A percentile compares a stretch with the other conserved stretches of the same genome.
Evolutionary conservation across 2,329 filamentous ascomycete species (phyloP).

Genomic region (Alternaria metachromatica): DNA sequence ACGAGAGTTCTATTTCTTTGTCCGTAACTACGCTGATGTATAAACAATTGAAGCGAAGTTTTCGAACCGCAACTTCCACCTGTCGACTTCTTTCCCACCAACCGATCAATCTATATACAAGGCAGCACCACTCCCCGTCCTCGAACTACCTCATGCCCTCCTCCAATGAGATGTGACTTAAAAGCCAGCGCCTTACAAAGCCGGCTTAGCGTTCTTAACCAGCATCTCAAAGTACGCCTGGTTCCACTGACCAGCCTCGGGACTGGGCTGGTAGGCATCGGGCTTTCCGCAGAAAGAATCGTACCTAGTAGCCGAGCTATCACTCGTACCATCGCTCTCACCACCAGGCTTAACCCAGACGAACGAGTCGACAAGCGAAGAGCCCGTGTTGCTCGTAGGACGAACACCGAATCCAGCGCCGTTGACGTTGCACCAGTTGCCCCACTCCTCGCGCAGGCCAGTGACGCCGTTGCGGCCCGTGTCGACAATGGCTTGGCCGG

Average conservation of each 20-base stretch:
- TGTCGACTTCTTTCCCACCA: neutral
- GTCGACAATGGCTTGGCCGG: conserved; percentile 63
- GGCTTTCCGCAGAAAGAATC: conserved; percentile 63
- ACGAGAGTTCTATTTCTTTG: neutral
- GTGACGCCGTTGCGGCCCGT: conserved; percentile 64
- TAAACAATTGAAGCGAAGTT: neutral
- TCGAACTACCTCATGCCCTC: neutral
- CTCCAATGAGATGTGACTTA: neutral
- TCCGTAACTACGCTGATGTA: neutral
- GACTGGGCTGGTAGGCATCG: conserved; percentile 67
- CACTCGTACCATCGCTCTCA: conserved; percentile 58
- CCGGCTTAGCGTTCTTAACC: conserved; percentile 48
- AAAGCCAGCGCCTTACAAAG: conserved; percentile 30
- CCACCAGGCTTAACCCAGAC: conserved; percentile 75
- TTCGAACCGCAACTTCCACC: neutral
- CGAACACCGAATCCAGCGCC: conserved; percentile 69
- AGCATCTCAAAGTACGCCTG: conserved; percentile 53
- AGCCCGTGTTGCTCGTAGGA: conserved; percentile 66
- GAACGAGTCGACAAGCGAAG: conserved; percentile 66
- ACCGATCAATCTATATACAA: conserved; percentile 20
- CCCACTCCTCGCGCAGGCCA: conserved; percentile 61
- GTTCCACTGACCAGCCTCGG: conserved; percentile 74
- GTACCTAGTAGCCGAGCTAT: conserved; percentile 56
- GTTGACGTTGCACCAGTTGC: conserved; percentile 72
- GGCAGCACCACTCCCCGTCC: neutral